Evolutionary conservation across 768 basidiomycete genomes (phyloP), one percentile per base, ranked within the genome.

Genomic region (Lactifluus piperatus): DNA sequence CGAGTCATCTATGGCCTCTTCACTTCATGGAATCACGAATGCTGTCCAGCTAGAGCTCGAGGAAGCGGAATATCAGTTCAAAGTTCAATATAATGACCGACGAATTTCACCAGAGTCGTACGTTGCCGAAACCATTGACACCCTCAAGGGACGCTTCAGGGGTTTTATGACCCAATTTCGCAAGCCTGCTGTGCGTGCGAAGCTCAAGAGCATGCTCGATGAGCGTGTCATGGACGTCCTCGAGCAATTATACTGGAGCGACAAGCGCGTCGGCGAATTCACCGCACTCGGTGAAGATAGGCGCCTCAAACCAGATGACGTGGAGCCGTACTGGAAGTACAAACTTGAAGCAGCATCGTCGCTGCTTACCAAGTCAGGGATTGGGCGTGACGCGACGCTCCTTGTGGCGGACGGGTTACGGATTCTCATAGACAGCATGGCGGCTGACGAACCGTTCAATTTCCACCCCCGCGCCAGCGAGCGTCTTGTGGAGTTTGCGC

Each of bases 21-120:
- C 93, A 37, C 79, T 99, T 4, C 94, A 97, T 67, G 86, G 91
- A 2, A 98, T 99, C 71, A 91, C 91, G 58, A 98, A 98, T 72
- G 93, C 93, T 3, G 97, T 98, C 10, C 93, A 97, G 67, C 82
- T 97, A 39, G 97, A 99, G 70, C 79, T 99, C 9, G 97, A 99
- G 72, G 97, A 98, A 68, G 86, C 97, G 2, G 86, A 86, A 13
- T 99, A 99, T 71, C 97, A 98, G 71, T 99, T 99, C 82, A 99
- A 99, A 74, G 97, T 99, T 2, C 88, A 94, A 71, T 92, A 91
- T 75, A 99, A 99, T 69, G 97, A 99, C 73, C 85, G 92, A 24
- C 82, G 91, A 24, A 90, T 97, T 60, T 88, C 90, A 1, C 86
- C 97, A 11, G 97, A 99, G 71, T 94, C 92, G 1, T 99, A 99